These are phyloP conservation scores for Pseudozyma thailandica DNA, from an alignment of 1,284 basidiomycete genomes.

Conservation along the genomic window DNA sequence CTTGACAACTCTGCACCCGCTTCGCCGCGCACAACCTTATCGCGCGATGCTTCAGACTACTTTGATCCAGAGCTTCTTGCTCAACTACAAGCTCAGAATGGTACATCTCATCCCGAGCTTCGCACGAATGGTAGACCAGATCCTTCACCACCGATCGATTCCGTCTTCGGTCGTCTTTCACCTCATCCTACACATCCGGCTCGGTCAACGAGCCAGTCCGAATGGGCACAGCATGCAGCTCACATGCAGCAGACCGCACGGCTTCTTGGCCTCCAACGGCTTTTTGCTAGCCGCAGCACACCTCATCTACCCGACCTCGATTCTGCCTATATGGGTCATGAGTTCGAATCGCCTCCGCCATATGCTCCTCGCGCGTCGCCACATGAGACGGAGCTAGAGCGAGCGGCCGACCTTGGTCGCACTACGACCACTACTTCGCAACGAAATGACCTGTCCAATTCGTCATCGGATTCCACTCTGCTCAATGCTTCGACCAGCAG, in stretches of 20 bases:
- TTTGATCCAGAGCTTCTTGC: slow-evolving; percentile 36
- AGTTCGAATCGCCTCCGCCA: slow-evolving; percentile 46
- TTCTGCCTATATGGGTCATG: slow-evolving; percentile 27
- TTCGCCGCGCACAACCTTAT: slow-evolving; percentile 17
- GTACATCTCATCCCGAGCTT: slow-evolving; percentile 37
- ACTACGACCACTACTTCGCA: not conserved
- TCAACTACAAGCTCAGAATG: slow-evolving; percentile 29
- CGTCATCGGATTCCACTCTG: slow-evolving; percentile 15
- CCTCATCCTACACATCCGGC: slow-evolving; percentile 93
- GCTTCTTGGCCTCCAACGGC: slow-evolving; percentile 38
- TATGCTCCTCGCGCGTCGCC: slow-evolving; percentile 41
- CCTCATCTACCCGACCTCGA: slow-evolving; percentile 47
- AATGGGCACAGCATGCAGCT: slow-evolving; percentile 41
- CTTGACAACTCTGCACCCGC: slow-evolving; percentile 26
- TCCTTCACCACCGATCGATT: slow-evolving; percentile 22
- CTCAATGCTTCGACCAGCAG: not conserved
- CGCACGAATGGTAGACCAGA: slow-evolving; percentile 4
- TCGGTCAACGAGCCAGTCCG: slow-evolving; percentile 94
- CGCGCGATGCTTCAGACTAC: slow-evolving; percentile 40
- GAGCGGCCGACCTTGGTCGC: slow-evolving; percentile 17
- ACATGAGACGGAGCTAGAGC: slow-evolving; percentile 35
- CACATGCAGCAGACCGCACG: slow-evolving; percentile 47
- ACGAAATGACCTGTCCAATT: slow-evolving; percentile 1
- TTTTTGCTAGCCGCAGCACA: slow-evolving; percentile 44
- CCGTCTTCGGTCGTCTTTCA: slow-evolving; percentile 87